These are phyloP conservation scores for Venturia nashicola DNA, from an alignment of 2,329 filamentous ascomycete genomes.

Conservation along the genomic window DNA sequence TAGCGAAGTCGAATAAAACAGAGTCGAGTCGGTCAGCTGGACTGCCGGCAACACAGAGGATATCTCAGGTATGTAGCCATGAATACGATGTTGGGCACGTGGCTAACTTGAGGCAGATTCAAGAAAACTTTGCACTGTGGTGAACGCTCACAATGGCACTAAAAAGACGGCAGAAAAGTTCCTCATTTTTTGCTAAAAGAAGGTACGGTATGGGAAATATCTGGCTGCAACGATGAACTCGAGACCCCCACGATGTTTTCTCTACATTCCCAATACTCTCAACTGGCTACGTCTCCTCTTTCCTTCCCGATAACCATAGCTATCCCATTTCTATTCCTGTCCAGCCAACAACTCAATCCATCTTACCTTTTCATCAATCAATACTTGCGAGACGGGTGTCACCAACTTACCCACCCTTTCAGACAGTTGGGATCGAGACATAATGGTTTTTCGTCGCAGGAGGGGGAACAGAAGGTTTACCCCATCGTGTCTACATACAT, in stretches of 20 bases:
- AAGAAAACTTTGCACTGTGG: neutral
- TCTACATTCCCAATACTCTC: no score
- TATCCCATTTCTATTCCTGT: neutral
- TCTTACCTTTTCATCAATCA: neutral
- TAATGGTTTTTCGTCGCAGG: no score
- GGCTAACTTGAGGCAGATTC: neutral
- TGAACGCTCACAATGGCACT: neutral
- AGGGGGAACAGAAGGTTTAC: no score
- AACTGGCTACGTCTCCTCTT: neutral
- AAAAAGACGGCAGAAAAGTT: neutral
- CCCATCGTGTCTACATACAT: no score
- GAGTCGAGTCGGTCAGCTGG: constrained; percentile 19
- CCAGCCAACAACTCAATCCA: neutral
- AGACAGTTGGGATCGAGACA: no score
- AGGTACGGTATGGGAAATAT: no score
- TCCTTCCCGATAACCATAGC: neutral
- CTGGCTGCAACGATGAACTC: no score
- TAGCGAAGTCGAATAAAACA: constrained; percentile 18
- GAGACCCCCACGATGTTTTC: no score
- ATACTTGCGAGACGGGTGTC: no score
- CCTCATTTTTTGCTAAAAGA: neutral
- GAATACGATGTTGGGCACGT: neutral
- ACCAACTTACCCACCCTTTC: no score
- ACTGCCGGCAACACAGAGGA: constrained; percentile 60
- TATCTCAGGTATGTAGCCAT: constrained; percentile 46